phyloP scores from a whole-genome alignment of 768 basidiomycete genomes.

The Nevesoporus exiguus region DNA sequence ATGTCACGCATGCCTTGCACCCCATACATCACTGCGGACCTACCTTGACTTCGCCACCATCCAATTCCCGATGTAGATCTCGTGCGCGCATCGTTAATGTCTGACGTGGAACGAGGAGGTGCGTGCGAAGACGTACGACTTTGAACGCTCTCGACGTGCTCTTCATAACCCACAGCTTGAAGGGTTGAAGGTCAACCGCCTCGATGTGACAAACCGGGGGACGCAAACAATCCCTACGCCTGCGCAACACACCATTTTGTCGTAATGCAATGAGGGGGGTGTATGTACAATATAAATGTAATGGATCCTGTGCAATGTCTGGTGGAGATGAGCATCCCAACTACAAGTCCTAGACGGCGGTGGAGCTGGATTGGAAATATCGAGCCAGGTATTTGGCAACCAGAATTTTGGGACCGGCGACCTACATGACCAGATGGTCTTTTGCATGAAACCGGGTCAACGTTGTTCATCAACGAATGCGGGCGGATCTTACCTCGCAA shows the following conservation, averaged over 20 bases:
- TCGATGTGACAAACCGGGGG: constrained; percentile 9
- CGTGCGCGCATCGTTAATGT: constrained; percentile 15
- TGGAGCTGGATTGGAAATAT: constrained; percentile 2
- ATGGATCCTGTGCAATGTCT: constrained; percentile 17
- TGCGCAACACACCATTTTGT: constrained; percentile 8
- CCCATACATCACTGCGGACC: constrained; percentile 25
- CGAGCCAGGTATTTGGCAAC: constrained; percentile 2
- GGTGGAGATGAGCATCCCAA: constrained; percentile 7
- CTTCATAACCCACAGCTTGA: constrained; percentile 19
- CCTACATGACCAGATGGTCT: constrained; percentile 31
- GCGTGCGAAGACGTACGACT: constrained; percentile 12
- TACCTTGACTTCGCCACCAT: constrained; percentile 10
- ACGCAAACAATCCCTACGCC: constrained; percentile 13
- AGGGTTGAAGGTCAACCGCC: not conserved
- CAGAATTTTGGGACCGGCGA: not conserved
- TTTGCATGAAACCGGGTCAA: constrained; percentile 12
- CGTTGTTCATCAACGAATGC: not conserved
- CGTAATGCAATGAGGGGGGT: constrained; percentile 23
- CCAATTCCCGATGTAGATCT: constrained; percentile 27
- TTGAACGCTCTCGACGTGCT: constrained; percentile 18
- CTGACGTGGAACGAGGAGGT: constrained; percentile 2
- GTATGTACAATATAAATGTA: constrained; percentile 28
- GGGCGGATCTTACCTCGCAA: constrained; percentile 56
- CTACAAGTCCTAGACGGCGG: not conserved
- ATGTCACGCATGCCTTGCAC: constrained; percentile 13